Evolutionary conservation across 768 basidiomycete genomes (phyloP), one percentile per base, ranked within the genome.

Genomic region (Sistotremastrum suecicum): DNA sequence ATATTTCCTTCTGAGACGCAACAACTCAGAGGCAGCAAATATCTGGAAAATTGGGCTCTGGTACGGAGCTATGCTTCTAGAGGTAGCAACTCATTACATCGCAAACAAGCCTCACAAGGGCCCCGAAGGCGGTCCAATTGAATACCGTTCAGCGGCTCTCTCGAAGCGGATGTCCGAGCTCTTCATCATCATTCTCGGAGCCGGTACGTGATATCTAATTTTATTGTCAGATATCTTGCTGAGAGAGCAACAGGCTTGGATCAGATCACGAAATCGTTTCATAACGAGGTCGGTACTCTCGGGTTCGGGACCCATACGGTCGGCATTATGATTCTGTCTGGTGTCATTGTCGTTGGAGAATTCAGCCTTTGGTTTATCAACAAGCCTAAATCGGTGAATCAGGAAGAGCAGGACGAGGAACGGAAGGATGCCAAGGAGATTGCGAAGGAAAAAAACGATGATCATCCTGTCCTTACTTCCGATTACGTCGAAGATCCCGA

Each of bases 141-240:
- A 32, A 6, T 41, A 41, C 40, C 40, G 29, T 12, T 28, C 40
- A 3, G 40, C 29, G 9, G 40, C 40, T 7, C 9, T 41, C n/a
- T 41, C 29, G 29, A 32, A 28, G 8, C 40, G 40, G 9, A 41
- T 28, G 29, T 41, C 40, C 29, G 33, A 28, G 9, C 29, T 41
- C 40, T 41, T 41, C 40, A 41, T 41, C 40, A 41, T 41, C n/a
- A 41, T 41, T 32, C 40, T 41, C 3, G 40, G 40, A 9, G 40
- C 29, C 8, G 40, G 40, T 11, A n/a, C n/a, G n/a, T n/a, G n/a
- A n/a, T n/a, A n/a, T n/a, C n/a, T n/a, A n/a, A n/a, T n/a, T n/a
- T n/a, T n/a, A n/a, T n/a, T n/a, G n/a, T n/a, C n/a, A n/a, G n/a
- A n/a, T n/a, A n/a, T n/a, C n/a, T n/a, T n/a, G n/a, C n/a, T n/a